Evolutionary conservation across 2,329 filamentous ascomycete species (phyloP).

Genomic region (Nannizzia gypsea): DNA sequence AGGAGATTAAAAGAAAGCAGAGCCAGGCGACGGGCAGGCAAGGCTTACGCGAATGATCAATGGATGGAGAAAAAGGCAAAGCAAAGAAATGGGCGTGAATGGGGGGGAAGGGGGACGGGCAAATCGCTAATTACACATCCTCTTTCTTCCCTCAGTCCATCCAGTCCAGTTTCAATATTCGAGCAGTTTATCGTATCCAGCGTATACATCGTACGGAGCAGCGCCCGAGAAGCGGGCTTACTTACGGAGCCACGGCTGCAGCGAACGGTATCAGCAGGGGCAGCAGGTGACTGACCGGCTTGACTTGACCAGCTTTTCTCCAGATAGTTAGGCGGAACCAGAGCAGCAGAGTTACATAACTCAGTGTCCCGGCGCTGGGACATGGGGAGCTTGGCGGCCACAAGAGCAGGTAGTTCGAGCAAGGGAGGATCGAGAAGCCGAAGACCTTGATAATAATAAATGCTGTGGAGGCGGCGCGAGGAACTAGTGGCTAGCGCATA

Average conservation of each 20-base stretch:
- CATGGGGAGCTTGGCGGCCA: constrained; percentile 1
- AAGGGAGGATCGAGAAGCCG: constrained; percentile 1
- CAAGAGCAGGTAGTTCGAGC: neutral
- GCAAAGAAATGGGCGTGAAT: constrained; percentile 1
- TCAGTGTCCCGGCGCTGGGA: neutral
- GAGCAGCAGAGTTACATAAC: constrained; percentile 2
- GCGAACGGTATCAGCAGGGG: constrained; percentile 2
- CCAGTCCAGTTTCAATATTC: constrained; percentile 2
- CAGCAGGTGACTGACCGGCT: neutral
- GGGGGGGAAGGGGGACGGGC: neutral
- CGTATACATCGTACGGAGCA: constrained; percentile 4
- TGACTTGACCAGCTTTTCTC: neutral
- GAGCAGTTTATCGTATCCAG: constrained; percentile 1
- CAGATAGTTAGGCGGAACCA: neutral
- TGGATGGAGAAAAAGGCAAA: constrained; percentile 5
- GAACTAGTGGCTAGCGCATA: constrained; percentile 5
- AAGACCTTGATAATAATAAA: constrained; percentile 1
- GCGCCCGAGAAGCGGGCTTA: neutral
- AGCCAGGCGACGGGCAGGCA: constrained; percentile 2
- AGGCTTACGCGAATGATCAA: constrained; percentile 7
- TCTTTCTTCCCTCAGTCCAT: neutral
- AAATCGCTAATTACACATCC: constrained; percentile 5
- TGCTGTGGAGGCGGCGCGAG: constrained; percentile 1
- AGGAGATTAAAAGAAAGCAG: constrained; percentile 9
- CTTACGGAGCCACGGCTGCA: constrained; percentile 3